Evolutionary conservation across 208 protist species (phyloP).

Genomic region (Crithidia bombi): DNA sequence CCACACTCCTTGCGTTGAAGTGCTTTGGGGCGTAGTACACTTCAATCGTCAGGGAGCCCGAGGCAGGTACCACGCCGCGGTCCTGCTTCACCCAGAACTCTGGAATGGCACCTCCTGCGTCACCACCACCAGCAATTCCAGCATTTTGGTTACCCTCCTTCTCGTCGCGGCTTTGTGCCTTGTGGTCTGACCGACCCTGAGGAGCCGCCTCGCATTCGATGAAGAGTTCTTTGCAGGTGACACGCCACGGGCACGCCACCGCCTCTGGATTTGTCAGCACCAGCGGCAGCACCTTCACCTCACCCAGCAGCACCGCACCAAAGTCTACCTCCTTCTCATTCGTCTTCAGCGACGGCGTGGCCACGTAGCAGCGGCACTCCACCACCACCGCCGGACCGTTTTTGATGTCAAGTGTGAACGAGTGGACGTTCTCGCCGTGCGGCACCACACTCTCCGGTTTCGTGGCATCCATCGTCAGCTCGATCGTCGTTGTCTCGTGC

Average conservation of each 20-base stretch:
- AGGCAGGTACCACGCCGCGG: constrained; percentile 69
- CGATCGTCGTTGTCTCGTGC: constrained; percentile 51
- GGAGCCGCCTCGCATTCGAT: constrained; percentile 2
- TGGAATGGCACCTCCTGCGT: neutral
- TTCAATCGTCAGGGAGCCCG: constrained; percentile 57
- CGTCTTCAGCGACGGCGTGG: constrained; percentile 83
- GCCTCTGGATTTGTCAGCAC: constrained; percentile 88
- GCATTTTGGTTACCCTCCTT: neutral
- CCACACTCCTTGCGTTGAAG: neutral
- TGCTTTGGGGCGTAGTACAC: constrained; percentile 66
- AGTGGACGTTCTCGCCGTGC: constrained; percentile 68
- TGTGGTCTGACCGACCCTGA: neutral
- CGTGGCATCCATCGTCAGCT: constrained; percentile 58
- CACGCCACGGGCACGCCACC: constrained; percentile 89
- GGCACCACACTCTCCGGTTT: constrained; percentile 38
- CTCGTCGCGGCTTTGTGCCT: neutral
- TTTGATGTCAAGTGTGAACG: constrained; percentile 85
- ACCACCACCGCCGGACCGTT: constrained; percentile 87
- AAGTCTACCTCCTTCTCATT: constrained; percentile 83
- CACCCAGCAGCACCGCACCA: constrained; percentile 85
- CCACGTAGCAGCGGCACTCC: constrained; percentile 90
- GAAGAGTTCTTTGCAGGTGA: constrained; percentile 57
- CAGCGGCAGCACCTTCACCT: constrained; percentile 82
- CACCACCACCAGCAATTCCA: neutral
- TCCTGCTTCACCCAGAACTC: constrained; percentile 81